These are phyloP conservation scores for Candida chauliodis DNA, from an alignment of 805 yeast species.

Conservation along the genomic window DNA sequence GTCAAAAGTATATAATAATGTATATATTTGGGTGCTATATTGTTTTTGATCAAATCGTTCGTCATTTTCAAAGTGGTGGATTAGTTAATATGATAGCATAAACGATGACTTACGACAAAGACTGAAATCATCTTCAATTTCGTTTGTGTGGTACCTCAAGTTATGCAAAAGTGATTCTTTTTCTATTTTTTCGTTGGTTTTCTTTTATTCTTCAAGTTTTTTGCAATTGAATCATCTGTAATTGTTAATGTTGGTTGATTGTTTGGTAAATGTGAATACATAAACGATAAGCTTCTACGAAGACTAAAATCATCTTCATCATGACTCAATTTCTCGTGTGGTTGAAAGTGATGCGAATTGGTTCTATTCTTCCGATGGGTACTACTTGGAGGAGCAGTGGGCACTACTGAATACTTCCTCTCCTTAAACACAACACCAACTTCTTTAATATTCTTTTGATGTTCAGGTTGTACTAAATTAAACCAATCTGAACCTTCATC, in stretches of 20 bases:
- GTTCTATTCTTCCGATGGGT: constrained; percentile 2
- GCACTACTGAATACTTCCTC: constrained; percentile 69
- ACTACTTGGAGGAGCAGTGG: constrained; percentile 60
- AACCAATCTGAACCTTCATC: constrained; percentile 79
- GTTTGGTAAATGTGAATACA: constrained; percentile 4
- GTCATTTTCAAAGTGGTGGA: too few relatives aligned
- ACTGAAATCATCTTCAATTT: too few relatives aligned
- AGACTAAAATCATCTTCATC: constrained; percentile 19
- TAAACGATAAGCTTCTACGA: constrained; percentile 20
- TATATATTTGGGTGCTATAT: too few relatives aligned
- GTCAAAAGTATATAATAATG: too few relatives aligned
- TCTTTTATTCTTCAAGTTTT: constrained; percentile 4
- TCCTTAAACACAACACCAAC: constrained; percentile 69
- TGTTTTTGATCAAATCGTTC: too few relatives aligned
- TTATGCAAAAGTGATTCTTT: too few relatives aligned
- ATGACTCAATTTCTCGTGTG: background rate
- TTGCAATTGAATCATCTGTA: constrained; percentile 4
- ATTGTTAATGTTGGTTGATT: constrained; percentile 4
- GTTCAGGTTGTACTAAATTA: constrained; percentile 57
- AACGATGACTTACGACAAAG: too few relatives aligned
- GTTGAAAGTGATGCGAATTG: constrained; percentile 1
- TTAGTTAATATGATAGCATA: too few relatives aligned
- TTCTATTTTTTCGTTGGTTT: constrained; percentile 2
- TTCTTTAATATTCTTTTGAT: constrained; percentile 59
- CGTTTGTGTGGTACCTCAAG: too few relatives aligned